Conservation (phyloP, 768 basidiomycete species). For the Lepiota venenata region DNA sequence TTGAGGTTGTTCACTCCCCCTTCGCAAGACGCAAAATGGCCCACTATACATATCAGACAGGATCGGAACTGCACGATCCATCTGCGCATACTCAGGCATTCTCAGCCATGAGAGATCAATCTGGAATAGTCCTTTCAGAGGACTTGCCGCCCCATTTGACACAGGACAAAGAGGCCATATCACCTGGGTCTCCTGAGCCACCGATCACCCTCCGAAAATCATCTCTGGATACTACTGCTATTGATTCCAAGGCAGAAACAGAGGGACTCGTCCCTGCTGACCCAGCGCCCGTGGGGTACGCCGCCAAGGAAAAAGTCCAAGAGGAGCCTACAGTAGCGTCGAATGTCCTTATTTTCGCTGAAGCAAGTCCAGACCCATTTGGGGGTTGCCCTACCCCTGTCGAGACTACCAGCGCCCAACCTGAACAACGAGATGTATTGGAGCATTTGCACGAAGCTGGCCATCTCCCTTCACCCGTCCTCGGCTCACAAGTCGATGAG, state of each 20-base stretch:
- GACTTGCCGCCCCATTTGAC: not conserved
- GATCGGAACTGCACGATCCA: no score
- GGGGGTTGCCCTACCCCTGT: not conserved
- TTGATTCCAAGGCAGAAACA: conserved; percentile 13
- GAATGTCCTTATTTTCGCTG: conserved; percentile 12
- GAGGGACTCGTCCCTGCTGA: not conserved
- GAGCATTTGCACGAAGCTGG: no score
- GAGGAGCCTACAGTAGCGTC: conserved; percentile 17
- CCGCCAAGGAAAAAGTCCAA: conserved; percentile 13
- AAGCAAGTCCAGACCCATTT: conserved; percentile 2
- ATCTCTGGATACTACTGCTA: conserved; percentile 5
- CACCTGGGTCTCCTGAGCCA: not conserved
- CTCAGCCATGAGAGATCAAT: no score
- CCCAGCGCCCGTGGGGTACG: not conserved
- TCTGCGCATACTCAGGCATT: no score
- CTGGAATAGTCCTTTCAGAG: no score
- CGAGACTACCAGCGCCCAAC: no score
- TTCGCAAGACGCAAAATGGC: no score
- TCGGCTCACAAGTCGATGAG: no score
- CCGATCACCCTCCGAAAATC: not conserved
- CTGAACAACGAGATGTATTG: not conserved
- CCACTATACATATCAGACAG: no score
- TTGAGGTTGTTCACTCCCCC: not conserved
- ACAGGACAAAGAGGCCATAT: not conserved
- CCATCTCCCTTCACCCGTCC: no score